Base-by-base conservation (phyloP, 2,329 filamentous ascomycete species). In the Ophiostoma piceae region DNA sequence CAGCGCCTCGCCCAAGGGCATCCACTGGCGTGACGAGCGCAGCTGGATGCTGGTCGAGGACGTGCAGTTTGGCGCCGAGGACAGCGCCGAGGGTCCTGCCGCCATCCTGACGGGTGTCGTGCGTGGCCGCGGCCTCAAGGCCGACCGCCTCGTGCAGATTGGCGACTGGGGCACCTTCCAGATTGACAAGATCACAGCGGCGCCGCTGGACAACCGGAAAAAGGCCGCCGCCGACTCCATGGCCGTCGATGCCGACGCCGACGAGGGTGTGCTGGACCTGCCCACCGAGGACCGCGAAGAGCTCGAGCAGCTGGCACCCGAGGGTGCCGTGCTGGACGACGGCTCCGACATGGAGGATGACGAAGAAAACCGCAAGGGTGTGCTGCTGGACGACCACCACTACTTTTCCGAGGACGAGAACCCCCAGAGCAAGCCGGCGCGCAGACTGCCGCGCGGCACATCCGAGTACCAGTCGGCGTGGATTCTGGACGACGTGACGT, bases 91-190 rank as follows among this genome's bases (percentile, higher is more conserved):
- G 4, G 84, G 84, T n/a, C 47, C 66, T 8, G 83, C 70, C 1
- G 82, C 84, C 0, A 82, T 94, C 8, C 77, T 99, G 60, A 96
- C 92, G 0, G 95, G 95, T 74, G 87, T 95, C 3, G 88, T 98
- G 37, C 86, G 95, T 76, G 95, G 95, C 43, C 92, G 88, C 76
- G 90, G 91, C 9, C 79, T 99, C 68, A 98, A 97, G 78, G 91
- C 92, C 3, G 93, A 99, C 78, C 88, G 95, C 71, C 82, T 99
- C 57, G 86, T 97, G 6, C 94, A 98, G 76, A 84, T 99, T 67
- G 94, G 94, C 57, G 94, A 97, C 72, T 97, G 92, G 91, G 95
- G 95, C 43, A 89, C 93, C 70, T 97, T 94, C 77, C 92, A 97
- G 80, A 89, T 99, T 68, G 91, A 93, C 68, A 94, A 92, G 77